A percentile compares a stretch with the other conserved stretches of the same genome.
These are phyloP conservation scores for Vanrija sp. DNA, from an alignment of 1,284 basidiomycete genomes.

Conservation along the genomic window DNA sequence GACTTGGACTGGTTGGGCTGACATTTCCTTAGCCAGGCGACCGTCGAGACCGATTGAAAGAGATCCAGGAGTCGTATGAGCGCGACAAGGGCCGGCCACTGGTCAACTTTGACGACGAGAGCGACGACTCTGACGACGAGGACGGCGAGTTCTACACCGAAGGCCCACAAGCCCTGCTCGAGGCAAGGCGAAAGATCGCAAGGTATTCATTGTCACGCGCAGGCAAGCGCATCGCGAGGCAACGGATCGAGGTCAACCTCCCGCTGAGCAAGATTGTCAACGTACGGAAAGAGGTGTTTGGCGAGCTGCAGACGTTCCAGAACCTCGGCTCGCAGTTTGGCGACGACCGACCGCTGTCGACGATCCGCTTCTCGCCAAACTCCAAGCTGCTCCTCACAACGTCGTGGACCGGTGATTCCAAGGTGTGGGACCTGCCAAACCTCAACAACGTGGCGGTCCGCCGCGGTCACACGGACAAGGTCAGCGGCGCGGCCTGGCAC, in stretches of 20 bases:
- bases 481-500: conserved; percentile 97
- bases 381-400: conserved; percentile 82
- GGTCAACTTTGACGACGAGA: conserved; percentile 55
- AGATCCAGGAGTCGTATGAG: conserved; percentile 84
- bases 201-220: conserved; percentile 91
- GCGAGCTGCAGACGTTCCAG: conserved; percentile 79
- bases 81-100: conserved; percentile 54
- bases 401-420: conserved; percentile 92
- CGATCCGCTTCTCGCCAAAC: conserved; percentile 92
- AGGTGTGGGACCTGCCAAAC: conserved; percentile 90
- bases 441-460: conserved; percentile 71
- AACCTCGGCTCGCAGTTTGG: conserved; percentile 97
- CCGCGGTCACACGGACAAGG: conserved; percentile 79
- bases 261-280: conserved; percentile 89
- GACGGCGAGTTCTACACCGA: conserved; percentile 96
- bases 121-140: conserved; percentile 57
- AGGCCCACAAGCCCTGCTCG: conserved; percentile 77
- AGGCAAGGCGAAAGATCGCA: conserved; percentile 77
- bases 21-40: conserved; percentile 50
- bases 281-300: conserved; percentile 81
- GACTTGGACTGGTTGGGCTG: not conserved
- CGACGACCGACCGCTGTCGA: conserved; percentile 88
- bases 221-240: conserved; percentile 81
- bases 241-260: conserved; percentile 78
- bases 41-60: conserved; percentile 85